phyloP scores from a whole-genome alignment of 2,329 filamentous ascomycete genomes.

The Botryosphaeria dothidea region DNA sequence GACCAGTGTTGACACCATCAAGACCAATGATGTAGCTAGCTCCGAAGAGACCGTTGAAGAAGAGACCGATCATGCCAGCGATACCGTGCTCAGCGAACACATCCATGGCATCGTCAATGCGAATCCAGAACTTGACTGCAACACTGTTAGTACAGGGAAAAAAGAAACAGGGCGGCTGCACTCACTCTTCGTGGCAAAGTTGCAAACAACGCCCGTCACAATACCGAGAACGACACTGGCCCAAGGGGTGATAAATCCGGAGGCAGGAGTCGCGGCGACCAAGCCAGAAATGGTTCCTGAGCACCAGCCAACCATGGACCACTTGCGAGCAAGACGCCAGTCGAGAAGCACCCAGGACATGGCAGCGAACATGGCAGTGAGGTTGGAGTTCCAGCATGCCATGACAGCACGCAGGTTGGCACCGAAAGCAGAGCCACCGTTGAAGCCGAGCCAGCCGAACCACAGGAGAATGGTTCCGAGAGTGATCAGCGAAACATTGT shows the following conservation, averaged over 20 bases:
- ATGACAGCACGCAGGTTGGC: slow-evolving; percentile 92
- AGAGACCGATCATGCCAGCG: slow-evolving; percentile 78
- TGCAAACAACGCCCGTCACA: slow-evolving; percentile 68
- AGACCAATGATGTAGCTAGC: slow-evolving; percentile 73
- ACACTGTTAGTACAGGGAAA: slow-evolving; percentile 24
- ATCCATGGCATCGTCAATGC: slow-evolving; percentile 84
- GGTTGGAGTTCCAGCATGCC: slow-evolving; percentile 97
- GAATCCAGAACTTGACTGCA: slow-evolving; percentile 70
- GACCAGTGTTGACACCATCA: slow-evolving; percentile 70
- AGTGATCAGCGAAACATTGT: slow-evolving; percentile 97
- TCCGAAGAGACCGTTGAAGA: slow-evolving; percentile 76
- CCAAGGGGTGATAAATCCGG: slow-evolving; percentile 74
- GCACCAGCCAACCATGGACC: slow-evolving; percentile 93
- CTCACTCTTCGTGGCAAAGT: slow-evolving; percentile 85
- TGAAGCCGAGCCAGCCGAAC: slow-evolving; percentile 99
- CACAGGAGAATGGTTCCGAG: slow-evolving; percentile 93
- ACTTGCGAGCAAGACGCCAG: slow-evolving; percentile 90
- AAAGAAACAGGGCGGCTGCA: slow-evolving; percentile 27
- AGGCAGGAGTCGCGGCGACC: slow-evolving; percentile 82
- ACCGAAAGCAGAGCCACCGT: slow-evolving; percentile 91
- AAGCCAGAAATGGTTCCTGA: slow-evolving; percentile 85
- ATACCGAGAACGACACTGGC: slow-evolving; percentile 62
- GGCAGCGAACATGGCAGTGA: slow-evolving; percentile 88
- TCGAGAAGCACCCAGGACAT: slow-evolving; percentile 95
- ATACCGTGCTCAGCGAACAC: slow-evolving; percentile 88